Conservation (phyloP, 331 rosid species). For the Quercus tomentella region DNA sequence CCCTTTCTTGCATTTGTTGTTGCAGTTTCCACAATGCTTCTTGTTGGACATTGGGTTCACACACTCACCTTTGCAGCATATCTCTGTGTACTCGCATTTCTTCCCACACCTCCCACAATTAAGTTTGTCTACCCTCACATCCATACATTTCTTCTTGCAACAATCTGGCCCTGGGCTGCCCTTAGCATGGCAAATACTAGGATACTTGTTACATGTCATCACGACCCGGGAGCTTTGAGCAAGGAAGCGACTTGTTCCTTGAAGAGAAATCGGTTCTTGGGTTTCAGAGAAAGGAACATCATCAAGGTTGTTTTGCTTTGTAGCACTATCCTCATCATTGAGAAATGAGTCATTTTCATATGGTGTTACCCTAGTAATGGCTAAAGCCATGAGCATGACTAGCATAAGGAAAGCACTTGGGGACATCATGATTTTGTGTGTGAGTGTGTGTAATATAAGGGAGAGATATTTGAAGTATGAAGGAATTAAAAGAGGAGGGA, state of each 20-base stretch:
- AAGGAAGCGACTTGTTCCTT: conserved; percentile 31
- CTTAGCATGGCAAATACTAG: conserved; percentile 33
- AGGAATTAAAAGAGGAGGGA: not conserved
- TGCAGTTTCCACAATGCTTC: no score
- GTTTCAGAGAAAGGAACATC: not conserved
- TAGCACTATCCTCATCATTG: not conserved
- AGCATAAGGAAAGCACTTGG: conserved; percentile 21
- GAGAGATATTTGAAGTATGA: not conserved
- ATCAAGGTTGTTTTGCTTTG: not conserved
- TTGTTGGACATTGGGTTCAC: no score
- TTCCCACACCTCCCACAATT: conserved; percentile 66
- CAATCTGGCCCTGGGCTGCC: conserved; percentile 52
- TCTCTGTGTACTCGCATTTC: not conserved
- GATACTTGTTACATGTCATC: conserved; percentile 46
- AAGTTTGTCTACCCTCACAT: conserved; percentile 38
- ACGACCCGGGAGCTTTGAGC: not conserved
- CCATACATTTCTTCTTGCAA: conserved; percentile 55
- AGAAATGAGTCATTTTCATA: not conserved
- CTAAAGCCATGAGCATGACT: conserved; percentile 31
- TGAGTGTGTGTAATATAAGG: not conserved
- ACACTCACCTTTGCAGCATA: no score
- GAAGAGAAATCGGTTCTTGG: conserved; percentile 1
- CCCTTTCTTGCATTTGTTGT: conserved; percentile 47
- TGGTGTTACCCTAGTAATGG: conserved; percentile 25
- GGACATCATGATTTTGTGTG: not conserved